Evolutionary conservation across 164 flowering plant genomes (phyloP).

Genomic region (Akebia trifoliata): DNA sequence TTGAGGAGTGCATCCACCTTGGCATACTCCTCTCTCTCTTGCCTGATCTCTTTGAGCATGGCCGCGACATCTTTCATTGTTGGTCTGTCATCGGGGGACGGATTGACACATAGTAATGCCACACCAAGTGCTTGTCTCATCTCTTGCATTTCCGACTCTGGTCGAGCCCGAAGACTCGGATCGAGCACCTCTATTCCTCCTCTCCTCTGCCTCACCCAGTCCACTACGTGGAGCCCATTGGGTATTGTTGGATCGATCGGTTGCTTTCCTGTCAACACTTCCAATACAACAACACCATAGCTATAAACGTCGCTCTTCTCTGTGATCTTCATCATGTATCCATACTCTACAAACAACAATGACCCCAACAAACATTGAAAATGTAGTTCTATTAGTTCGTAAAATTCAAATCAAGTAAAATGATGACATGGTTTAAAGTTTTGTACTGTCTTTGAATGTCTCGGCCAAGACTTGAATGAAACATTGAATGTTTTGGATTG

Average conservation of each 20-base stretch:
- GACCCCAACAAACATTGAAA: neutral
- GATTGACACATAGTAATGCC: slow-evolving; percentile 70
- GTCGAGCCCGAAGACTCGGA: slow-evolving; percentile 36
- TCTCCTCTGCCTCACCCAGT: slow-evolving; percentile 74
- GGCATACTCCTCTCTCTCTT: slow-evolving; percentile 56
- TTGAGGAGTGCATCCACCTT: slow-evolving; percentile 58
- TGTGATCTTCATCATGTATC: slow-evolving; percentile 43
- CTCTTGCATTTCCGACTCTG: slow-evolving; percentile 66
- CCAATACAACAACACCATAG: slow-evolving; percentile 80
- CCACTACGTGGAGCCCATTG: slow-evolving; percentile 77
- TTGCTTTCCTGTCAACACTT: slow-evolving; percentile 86
- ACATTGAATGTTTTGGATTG: too few species aligned
- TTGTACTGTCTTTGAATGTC: too few species aligned
- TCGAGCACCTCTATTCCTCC: slow-evolving; percentile 59
- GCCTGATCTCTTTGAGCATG: slow-evolving; percentile 86
- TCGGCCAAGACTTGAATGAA: too few species aligned
- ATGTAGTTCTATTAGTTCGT: too few species aligned
- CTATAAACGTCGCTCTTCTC: slow-evolving; percentile 85
- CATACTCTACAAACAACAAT: slow-evolving; percentile 53
- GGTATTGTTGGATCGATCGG: slow-evolving; percentile 92
- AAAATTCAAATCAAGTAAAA: too few species aligned
- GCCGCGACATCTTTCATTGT: slow-evolving; percentile 94
- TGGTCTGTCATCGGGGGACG: slow-evolving; percentile 78
- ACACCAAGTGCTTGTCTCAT: slow-evolving; percentile 91
- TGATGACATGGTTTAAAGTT: too few species aligned